Evolutionary conservation across 129 eudicot species (phyloP).

Genomic region (Apium graveolens): DNA sequence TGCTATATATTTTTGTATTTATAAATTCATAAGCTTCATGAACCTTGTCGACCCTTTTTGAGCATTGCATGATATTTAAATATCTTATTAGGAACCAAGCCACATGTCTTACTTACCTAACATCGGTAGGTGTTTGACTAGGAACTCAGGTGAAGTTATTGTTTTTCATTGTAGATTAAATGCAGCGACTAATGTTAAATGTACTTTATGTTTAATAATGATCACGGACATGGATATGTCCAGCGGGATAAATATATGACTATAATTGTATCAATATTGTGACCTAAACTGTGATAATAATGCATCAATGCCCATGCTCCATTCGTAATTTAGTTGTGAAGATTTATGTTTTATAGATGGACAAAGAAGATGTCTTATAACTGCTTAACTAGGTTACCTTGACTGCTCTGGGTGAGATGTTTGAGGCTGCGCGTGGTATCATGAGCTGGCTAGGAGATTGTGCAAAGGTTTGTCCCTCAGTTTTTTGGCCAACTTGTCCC

Average conservation of each 20-base stretch:
- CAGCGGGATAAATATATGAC: background rate
- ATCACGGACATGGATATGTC: background rate
- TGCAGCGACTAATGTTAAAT: background rate
- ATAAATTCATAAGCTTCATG: background rate
- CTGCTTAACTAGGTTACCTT: conserved; percentile 54
- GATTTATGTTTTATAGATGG: background rate
- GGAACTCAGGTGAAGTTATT: background rate
- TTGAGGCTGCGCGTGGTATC: conserved; percentile 86
- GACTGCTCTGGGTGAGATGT: conserved; percentile 84
- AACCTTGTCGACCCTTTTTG: background rate
- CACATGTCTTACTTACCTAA: background rate
- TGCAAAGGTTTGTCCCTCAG: conserved; percentile 65
- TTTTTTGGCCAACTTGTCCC: background rate
- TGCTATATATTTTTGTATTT: background rate
- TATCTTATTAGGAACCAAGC: background rate
- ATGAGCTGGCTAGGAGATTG: conserved; percentile 98
- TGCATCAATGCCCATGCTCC: background rate
- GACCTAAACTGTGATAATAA: background rate
- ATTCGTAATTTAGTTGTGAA: background rate
- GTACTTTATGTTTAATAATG: background rate
- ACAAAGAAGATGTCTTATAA: background rate
- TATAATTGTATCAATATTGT: background rate
- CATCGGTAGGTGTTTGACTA: background rate
- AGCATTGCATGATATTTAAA: background rate
- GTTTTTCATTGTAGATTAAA: background rate